Evolutionary conservation across 2,329 filamentous ascomycete genomes (phyloP), one percentile per base, ranked within the genome.

Genomic region (Periconia sp.): DNA sequence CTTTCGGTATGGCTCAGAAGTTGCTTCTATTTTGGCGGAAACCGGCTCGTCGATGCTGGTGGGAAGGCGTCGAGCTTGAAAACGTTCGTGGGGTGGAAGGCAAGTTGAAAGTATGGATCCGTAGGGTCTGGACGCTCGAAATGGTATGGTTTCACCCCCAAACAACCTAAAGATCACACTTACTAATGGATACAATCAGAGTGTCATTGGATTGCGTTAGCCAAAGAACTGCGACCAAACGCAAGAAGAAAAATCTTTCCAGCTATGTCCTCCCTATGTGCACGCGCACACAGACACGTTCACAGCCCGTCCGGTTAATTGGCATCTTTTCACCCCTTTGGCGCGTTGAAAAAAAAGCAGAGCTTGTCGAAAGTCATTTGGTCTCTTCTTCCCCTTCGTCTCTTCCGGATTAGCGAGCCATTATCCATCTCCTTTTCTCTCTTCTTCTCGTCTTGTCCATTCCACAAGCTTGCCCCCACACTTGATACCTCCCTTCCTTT

Each of bases 1-100:
- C 91, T 0, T 91, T 97, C 17, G 93, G 93, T 49, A 99, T 99
- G 94, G 94, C 94, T 13, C 94, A 99, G 75, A 99, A 99, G 78
- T 83, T 99, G 45, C 82, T 99, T 14, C 82, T 99, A 3, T 99
- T 99, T 80, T 99, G 94, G 94, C 85, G 94, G 61, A 99, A 99
- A 77, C 94, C 94, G 15, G 94, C 94, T 14, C 82, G 94, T 56
- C 85, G 94, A 73, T 99, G 94, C 80, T 99, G 94, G 94, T 99
- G 94, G 94, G 94, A 99, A 74, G 94, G 94, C 20, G 89, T 99
- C 37, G 92, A 97, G 73, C 81, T 99, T 43, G 85, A 94, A 17
- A 82, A 90, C 60, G 90, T 99, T 13, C 91, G 95, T 47, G 94
- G 94, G 14, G 89, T 97, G 8, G 86, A 96, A 48, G 93, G 92